These are phyloP conservation scores for Gypsophila paniculata DNA, from an alignment of 179 eudicot genomes.

Conservation along the genomic window DNA sequence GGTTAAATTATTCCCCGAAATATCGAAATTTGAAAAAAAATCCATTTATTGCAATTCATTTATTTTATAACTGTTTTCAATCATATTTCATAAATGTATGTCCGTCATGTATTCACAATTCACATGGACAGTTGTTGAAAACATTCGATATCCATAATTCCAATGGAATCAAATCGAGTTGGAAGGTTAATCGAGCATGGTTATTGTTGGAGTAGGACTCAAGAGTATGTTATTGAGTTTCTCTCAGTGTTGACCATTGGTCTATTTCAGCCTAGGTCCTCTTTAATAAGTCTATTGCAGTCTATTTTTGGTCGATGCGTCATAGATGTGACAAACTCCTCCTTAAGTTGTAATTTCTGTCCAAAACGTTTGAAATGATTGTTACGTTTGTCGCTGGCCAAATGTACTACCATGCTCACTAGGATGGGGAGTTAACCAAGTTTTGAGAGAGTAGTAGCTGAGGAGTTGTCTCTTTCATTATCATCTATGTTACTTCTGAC, in stretches of 20 bases:
- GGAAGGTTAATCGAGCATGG: neutral
- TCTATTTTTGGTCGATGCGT: neutral
- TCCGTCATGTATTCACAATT: neutral
- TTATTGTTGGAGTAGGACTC: neutral
- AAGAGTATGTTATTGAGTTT: neutral
- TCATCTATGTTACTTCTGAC: no score
- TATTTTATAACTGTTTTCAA: no score
- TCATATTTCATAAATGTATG: neutral
- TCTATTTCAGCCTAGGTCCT: neutral
- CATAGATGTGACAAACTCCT: neutral
- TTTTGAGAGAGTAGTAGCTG: conserved; percentile 5
- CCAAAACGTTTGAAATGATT: neutral
- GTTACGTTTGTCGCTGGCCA: neutral
- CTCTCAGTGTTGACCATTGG: neutral
- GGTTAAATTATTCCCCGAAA: no score
- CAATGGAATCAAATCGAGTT: neutral
- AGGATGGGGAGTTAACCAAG: neutral
- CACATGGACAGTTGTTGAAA: neutral
- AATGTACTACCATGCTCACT: neutral
- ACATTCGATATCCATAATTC: neutral
- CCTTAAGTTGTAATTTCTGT: neutral
- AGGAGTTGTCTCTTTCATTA: conserved; percentile 13
- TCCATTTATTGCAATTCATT: no score
- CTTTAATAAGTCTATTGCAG: no score
- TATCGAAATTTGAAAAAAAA: neutral